Base-by-base conservation (phyloP, 495 filamentous ascomycete genomes). In the Lasiosphaeria hispida region DNA sequence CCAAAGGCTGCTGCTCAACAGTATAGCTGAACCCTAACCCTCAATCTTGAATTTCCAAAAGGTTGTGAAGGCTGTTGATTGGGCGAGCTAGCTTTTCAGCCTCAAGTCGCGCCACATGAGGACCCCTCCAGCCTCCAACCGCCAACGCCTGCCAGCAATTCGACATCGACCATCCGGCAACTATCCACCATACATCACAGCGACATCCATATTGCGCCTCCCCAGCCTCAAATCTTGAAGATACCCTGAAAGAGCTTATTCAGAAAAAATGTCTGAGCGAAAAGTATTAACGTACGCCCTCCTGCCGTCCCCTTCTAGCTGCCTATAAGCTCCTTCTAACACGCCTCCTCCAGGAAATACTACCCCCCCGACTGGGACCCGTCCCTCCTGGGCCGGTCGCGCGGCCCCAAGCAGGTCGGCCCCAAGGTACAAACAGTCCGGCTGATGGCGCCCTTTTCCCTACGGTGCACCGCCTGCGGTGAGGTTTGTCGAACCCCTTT, bases 361-460 rank as follows among this genome's bases (percentile, higher is more conserved):
- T 97, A 95, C 72, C 94, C 94, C 37, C 91, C 95, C 19, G 95
- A 99, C 73, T 99, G 97, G 75, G 95, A 99, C 75, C 95, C 95
- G 14, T 87, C 85, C 30, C 87, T 87, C 76, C 78, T 82, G 52
- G 87, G 91, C 45, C 83, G 84, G 4, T 81, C 84, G 14, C 76
- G 75, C 10, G 78, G 76, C 3, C 85, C 86, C 33, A 94, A 93
- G 65, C 78, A 83, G 52, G 75, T 82, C 36, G 90, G 90, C 5
- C 89, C 89, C 4, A 93, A 92, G 60, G 83, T 90, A 15, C 89
- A 92, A 66, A 90, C 87, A 4, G 91, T 97, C 45, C 89, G 95
- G n/a, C 78, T 99, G 15, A 97, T 97, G 90, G 92, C 94, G 0
- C 95, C 95, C 57, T 99, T 97, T 49, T 73, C 85, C 23, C 96